These are phyloP conservation scores for Neoarthrinium moseri DNA, from an alignment of 2,329 filamentous ascomycete genomes.

Conservation along the genomic window DNA sequence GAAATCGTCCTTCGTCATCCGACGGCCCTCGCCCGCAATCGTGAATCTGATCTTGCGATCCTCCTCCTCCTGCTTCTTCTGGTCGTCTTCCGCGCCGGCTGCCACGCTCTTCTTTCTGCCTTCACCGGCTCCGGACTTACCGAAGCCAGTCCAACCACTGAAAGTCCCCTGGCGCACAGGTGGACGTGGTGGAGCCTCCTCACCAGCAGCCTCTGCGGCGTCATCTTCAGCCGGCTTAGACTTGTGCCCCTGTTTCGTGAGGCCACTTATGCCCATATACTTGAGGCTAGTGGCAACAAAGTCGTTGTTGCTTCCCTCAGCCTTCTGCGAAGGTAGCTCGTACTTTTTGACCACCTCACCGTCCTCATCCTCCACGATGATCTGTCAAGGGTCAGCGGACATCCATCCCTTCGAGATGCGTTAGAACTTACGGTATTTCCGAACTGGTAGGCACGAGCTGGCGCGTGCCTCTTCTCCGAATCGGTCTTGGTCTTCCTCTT, in stretches of 20 bases:
- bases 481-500: slow-evolving; percentile 62
- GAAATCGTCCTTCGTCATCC: slow-evolving; percentile 81
- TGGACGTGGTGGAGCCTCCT: slow-evolving; percentile 23
- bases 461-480: slow-evolving; percentile 57
- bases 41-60: slow-evolving; percentile 75
- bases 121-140: slow-evolving; percentile 26
- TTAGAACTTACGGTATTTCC: slow-evolving; percentile 65
- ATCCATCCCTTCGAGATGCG: not conserved
- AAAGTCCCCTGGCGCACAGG: slow-evolving; percentile 33
- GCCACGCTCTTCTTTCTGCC: slow-evolving; percentile 38
- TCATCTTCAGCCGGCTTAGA: slow-evolving; percentile 15
- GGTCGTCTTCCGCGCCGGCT: slow-evolving; percentile 29
- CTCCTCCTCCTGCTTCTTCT: slow-evolving; percentile 51
- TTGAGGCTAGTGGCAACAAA: slow-evolving; percentile 47
- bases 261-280: slow-evolving; percentile 51
- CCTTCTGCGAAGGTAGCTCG: slow-evolving; percentile 62
- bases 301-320: slow-evolving; percentile 32
- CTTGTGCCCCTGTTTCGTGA: slow-evolving; percentile 40
- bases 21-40: slow-evolving; percentile 67
- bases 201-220: slow-evolving; percentile 21
- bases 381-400: slow-evolving; percentile 44
- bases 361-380: slow-evolving; percentile 85
- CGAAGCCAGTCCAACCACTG: slow-evolving; percentile 52
- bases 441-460: slow-evolving; percentile 82
- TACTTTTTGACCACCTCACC: slow-evolving; percentile 86